These are phyloP conservation scores for Boletus albobrunnescens DNA, from an alignment of 1,284 basidiomycete species.

Conservation along the genomic window DNA sequence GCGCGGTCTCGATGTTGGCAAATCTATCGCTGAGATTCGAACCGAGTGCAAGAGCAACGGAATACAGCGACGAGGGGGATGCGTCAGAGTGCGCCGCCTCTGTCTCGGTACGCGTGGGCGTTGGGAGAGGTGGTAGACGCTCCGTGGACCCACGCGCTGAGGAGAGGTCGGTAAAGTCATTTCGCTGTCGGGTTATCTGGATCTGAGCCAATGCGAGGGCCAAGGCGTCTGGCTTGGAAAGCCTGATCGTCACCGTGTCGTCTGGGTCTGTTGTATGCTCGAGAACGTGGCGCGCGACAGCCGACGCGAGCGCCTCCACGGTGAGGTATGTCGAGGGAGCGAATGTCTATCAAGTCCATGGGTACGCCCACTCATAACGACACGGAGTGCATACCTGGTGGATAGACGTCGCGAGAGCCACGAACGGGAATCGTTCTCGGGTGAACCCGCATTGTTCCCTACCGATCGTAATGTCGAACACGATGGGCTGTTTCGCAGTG, in stretches of 20 bases:
- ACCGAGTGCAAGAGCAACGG: slow-evolving; percentile 76
- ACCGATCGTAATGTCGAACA: slow-evolving; percentile 15
- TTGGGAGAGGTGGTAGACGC: too few species aligned
- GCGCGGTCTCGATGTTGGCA: slow-evolving; percentile 63
- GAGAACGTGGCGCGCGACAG: slow-evolving; percentile 48
- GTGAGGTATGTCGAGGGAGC: slow-evolving; percentile 50
- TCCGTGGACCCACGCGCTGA: not conserved
- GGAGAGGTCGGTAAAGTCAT: slow-evolving; percentile 12
- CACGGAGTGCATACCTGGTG: slow-evolving; percentile 3
- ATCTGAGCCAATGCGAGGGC: slow-evolving; percentile 42
- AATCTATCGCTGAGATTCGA: slow-evolving; percentile 90
- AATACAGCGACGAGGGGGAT: slow-evolving; percentile 36
- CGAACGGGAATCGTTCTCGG: slow-evolving; percentile 12
- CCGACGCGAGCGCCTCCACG: slow-evolving; percentile 69
- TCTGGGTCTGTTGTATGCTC: slow-evolving; percentile 16
- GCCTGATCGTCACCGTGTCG: slow-evolving; percentile 51
- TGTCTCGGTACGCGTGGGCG: too few species aligned
- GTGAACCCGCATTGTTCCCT: not conserved
- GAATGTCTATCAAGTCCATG: slow-evolving; percentile 17
- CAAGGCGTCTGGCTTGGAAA: slow-evolving; percentile 75
- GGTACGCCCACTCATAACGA: not conserved
- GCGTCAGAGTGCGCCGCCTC: not conserved
- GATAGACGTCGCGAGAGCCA: slow-evolving; percentile 9
- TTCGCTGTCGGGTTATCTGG: slow-evolving; percentile 12
- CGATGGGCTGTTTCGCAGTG: slow-evolving; percentile 12